Percentiles rank a stretch among this genome's conserved stretches.
Conservation (phyloP, 2,329 filamentous ascomycete genomes). For the Xylariaceae sp. region DNA sequence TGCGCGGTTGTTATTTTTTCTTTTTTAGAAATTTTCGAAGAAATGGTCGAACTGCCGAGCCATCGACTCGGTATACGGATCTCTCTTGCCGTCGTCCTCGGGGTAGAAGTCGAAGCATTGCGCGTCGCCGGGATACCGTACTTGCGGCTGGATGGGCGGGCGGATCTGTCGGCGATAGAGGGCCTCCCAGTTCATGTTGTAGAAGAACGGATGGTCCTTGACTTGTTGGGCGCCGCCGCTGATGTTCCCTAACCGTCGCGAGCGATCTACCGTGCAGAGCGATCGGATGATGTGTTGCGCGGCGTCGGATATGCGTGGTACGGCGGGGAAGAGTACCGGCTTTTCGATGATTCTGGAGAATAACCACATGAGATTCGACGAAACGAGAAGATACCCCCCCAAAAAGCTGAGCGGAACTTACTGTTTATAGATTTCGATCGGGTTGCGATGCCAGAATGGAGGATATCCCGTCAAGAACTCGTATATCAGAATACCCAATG, state of each 20-base stretch:
- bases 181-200: slow-evolving; percentile 67
- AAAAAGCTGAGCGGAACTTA: slow-evolving; percentile 34
- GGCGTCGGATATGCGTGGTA: slow-evolving; percentile 58
- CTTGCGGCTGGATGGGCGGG: slow-evolving; percentile 70
- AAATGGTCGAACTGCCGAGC: slow-evolving; percentile 62
- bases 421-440: slow-evolving; percentile 82
- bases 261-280: slow-evolving; percentile 74
- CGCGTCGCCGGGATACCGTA: slow-evolving; percentile 67
- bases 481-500: slow-evolving; percentile 75
- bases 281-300: slow-evolving; percentile 71
- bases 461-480: slow-evolving; percentile 82
- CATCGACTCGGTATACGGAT: slow-evolving; percentile 65
- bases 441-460: slow-evolving; percentile 82
- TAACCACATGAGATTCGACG: slow-evolving; percentile 17
- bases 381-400: neutral
- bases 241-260: slow-evolving; percentile 72
- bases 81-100: slow-evolving; percentile 62
- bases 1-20: no score
- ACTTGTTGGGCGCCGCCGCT: slow-evolving; percentile 66
- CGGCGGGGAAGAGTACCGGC: slow-evolving; percentile 66
- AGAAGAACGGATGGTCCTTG: slow-evolving; percentile 72
- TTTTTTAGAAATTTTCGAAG: slow-evolving; percentile 62
- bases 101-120: slow-evolving; percentile 80
- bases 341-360: slow-evolving; percentile 66
- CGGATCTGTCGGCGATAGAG: slow-evolving; percentile 57